Evolutionary conservation across 768 basidiomycete species (phyloP), one percentile per base, ranked within the genome.

Genomic region (Phanerochaete carnosa): DNA sequence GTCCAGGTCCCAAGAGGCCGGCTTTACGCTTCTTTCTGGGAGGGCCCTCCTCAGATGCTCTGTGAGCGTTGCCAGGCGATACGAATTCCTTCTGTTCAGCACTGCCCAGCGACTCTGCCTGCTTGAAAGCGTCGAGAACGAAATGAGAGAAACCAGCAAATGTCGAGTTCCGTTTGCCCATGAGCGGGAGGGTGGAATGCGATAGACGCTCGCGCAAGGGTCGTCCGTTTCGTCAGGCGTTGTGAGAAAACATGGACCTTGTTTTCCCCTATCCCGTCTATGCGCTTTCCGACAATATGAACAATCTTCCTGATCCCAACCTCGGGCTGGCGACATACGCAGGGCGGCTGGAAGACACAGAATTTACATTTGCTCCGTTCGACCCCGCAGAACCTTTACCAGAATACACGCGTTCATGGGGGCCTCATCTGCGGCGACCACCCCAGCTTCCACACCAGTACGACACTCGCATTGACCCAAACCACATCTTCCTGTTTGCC

Each of bases 11-110:
- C 49, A 63, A 66, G 8, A 69, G 45, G 49, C 62, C 68, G 1
- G 64, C 45, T 65, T 71, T 72, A 59, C 70, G 60, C 64, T 75
- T 76, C 66, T 80, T 81, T 54, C 68, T 49, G 12, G 76, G 75
- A 12, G 64, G 72, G 15, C 45, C 15, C 11, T 26, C 39, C 23
- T 55, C 54, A 13, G 54, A 55, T n/a, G 33, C 35, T 16, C 15
- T 16, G 35, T 37, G 54, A 1, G 25, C 54, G 23, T 19, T 26
- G 8, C 23, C n/a, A 3, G 28, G 2, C 13, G 57, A 23, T 28
- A 30, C n/a, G 29, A 30, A 32, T 11, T n/a, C 47, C 22, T 26
- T 11, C 19, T 19, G 39, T 9, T 43, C 39, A 19, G 39, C 19
- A 19, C n/a, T 30, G 12, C 29, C 58, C 32, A 33, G 51, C 4